Conservation (phyloP, 352 stramenopile genomes). For the Phytophthora fragariaefolia region DNA sequence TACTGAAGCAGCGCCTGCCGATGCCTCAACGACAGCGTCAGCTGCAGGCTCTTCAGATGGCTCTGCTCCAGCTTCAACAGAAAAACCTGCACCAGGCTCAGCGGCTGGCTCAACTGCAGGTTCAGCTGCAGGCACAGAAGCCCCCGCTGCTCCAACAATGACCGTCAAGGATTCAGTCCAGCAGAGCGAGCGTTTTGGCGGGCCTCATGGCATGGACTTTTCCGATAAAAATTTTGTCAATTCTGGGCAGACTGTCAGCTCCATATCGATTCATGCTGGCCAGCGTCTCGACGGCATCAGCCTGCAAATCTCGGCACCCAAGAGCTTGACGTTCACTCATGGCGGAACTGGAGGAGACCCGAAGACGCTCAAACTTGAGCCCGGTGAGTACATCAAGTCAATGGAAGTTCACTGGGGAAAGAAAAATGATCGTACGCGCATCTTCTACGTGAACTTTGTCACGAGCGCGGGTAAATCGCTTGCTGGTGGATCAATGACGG, state of each 20-base stretch:
- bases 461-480: slow-evolving; percentile 34
- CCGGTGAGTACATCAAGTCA: slow-evolving; percentile 30
- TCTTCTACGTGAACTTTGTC: slow-evolving; percentile 35
- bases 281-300: slow-evolving; percentile 32
- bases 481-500: slow-evolving; percentile 22
- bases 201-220: slow-evolving; percentile 31
- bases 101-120: too few species aligned
- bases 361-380: slow-evolving; percentile 18
- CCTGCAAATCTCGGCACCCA: slow-evolving; percentile 24
- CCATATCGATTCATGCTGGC: slow-evolving; percentile 26
- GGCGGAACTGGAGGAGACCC: slow-evolving; percentile 28
- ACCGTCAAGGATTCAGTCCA: slow-evolving; percentile 28
- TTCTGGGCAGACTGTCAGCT: slow-evolving; percentile 30
- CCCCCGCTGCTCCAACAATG: too few species aligned
- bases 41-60: too few species aligned
- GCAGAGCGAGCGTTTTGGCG: slow-evolving; percentile 32
- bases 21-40: too few species aligned
- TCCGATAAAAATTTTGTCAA: slow-evolving; percentile 36
- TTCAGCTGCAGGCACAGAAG: too few species aligned
- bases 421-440: slow-evolving; percentile 23
- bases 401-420: slow-evolving; percentile 41
- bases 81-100: too few species aligned
- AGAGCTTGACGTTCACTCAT: slow-evolving; percentile 22
- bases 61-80: too few species aligned
- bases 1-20: too few species aligned